Evolutionary conservation across 2,329 filamentous ascomycete species (phyloP).

Genomic region (Cryphonectria carpinicola): DNA sequence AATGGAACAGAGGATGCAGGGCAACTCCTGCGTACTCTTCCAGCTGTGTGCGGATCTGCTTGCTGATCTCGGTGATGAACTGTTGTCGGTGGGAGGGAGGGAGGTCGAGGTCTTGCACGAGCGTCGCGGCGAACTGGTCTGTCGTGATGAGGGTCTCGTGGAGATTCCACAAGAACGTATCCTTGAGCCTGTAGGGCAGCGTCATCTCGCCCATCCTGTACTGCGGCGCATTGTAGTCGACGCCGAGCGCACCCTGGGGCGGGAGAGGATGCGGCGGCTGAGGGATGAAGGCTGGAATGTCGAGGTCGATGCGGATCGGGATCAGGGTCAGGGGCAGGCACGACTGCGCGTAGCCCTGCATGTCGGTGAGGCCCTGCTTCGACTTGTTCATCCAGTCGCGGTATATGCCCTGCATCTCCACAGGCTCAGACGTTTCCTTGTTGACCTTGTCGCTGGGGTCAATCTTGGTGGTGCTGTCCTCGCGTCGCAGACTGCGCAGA

Average conservation of each 20-base stretch:
- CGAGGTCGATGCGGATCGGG: slow-evolving; percentile 94
- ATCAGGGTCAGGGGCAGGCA: slow-evolving; percentile 87
- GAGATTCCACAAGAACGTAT: slow-evolving; percentile 97
- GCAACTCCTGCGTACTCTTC: slow-evolving; percentile 96
- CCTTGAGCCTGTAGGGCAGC: slow-evolving; percentile 84
- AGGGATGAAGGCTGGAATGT: slow-evolving; percentile 78
- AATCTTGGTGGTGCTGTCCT: slow-evolving; percentile 67
- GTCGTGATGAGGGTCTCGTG: slow-evolving; percentile 94
- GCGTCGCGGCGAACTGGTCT: slow-evolving; percentile 88
- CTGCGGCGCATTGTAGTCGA: slow-evolving; percentile 74
- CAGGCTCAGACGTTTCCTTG: slow-evolving; percentile 78
- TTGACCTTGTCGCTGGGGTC: slow-evolving; percentile 77
- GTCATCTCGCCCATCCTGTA: slow-evolving; percentile 81
- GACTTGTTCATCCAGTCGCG: slow-evolving; percentile 92
- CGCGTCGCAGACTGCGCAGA: slow-evolving; percentile 78
- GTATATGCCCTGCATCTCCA: slow-evolving; percentile 88
- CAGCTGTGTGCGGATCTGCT: slow-evolving; percentile 90
- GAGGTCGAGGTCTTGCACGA: slow-evolving; percentile 92
- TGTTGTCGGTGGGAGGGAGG: slow-evolving; percentile 64
- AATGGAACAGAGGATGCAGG: slow-evolving; percentile 88
- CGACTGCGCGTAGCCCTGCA: slow-evolving; percentile 67
- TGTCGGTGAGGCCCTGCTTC: slow-evolving; percentile 56
- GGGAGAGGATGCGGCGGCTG: slow-evolving; percentile 67
- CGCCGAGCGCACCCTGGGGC: slow-evolving; percentile 51
- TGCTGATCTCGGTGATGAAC: slow-evolving; percentile 81